phyloP scores from a whole-genome alignment of 1,284 basidiomycete genomes.

The Tilletia horrida region DNA sequence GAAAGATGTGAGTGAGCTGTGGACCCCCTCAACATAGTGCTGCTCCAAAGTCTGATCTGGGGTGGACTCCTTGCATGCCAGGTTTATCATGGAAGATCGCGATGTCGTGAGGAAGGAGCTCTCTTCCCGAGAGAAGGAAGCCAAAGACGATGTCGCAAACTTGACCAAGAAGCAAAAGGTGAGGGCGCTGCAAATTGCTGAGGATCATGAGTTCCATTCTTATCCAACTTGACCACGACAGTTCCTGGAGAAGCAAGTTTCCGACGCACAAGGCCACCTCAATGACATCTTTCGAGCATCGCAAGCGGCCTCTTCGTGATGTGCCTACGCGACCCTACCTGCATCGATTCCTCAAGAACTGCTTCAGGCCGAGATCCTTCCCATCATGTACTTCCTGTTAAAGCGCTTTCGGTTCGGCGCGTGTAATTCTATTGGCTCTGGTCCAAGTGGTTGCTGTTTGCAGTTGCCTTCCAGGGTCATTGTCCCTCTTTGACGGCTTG shows the following conservation, averaged over 20 bases:
- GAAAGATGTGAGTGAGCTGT: slow-evolving; percentile 23
- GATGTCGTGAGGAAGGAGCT: slow-evolving; percentile 9
- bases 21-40: background rate
- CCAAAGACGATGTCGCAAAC: slow-evolving; percentile 10
- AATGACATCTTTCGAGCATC: slow-evolving; percentile 22
- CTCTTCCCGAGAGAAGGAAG: background rate
- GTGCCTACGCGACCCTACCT: background rate
- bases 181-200: background rate
- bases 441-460: too few relatives aligned
- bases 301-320: background rate
- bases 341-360: too few relatives aligned
- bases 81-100: slow-evolving; percentile 18
- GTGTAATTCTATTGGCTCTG: too few relatives aligned
- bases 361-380: too few relatives aligned
- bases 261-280: slow-evolving; percentile 23
- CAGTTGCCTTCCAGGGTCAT: too few relatives aligned
- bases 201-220: background rate
- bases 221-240: background rate
- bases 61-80: background rate
- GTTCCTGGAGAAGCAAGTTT: slow-evolving; percentile 25
- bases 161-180: slow-evolving; percentile 20
- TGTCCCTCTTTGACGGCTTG: too few relatives aligned
- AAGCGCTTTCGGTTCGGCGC: too few relatives aligned
- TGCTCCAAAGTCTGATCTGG: background rate
- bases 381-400: too few relatives aligned